Percentiles rank a stretch among this genome's conserved stretches.
phyloP scores from a whole-genome alignment of 1,139 yeast genomes.

The Yamadazyma taylorii region DNA sequence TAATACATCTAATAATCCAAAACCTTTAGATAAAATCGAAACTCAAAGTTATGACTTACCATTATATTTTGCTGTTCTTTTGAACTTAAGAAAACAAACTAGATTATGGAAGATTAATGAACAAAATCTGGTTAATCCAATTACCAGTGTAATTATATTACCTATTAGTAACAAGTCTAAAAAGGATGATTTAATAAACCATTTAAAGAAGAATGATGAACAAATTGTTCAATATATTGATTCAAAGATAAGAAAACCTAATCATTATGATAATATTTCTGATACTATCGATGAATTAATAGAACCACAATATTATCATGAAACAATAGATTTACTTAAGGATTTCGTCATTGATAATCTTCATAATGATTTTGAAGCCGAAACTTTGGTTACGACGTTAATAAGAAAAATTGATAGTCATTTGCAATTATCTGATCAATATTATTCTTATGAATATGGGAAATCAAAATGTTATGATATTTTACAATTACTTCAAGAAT shows the following conservation, averaged over 20 bases:
- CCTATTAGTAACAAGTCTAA: conserved; percentile 36
- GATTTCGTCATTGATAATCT: conserved; percentile 53
- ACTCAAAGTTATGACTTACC: conserved; percentile 17
- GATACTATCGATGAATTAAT: conserved; percentile 13
- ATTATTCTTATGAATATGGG: conserved; percentile 42
- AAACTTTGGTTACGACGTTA: conserved; percentile 35
- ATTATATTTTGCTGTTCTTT: conserved; percentile 43
- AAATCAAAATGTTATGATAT: conserved; percentile 50
- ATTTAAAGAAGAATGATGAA: conserved; percentile 20
- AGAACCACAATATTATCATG: conserved; percentile 26
- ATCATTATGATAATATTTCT: too few relatives aligned
- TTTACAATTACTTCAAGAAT: conserved; percentile 20
- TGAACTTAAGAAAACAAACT: conserved; percentile 48
- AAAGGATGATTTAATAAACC: conserved; percentile 7
- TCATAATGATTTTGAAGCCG: conserved; percentile 37
- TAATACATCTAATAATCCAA: not conserved
- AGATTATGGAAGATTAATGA: conserved; percentile 44
- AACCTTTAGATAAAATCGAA: conserved; percentile 4
- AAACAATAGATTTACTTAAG: conserved; percentile 43
- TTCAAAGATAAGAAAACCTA: conserved; percentile 14
- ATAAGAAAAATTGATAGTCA: conserved; percentile 34
- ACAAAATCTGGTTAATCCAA: conserved; percentile 32
- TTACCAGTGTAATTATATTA: conserved; percentile 47
- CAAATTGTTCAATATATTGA: conserved; percentile 24
- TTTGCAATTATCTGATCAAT: conserved; percentile 29